Percentiles rank a stretch among this genome's conserved stretches.
Conservation (phyloP, 2,329 filamentous ascomycete genomes). For the Tolypocladium tropicale region DNA sequence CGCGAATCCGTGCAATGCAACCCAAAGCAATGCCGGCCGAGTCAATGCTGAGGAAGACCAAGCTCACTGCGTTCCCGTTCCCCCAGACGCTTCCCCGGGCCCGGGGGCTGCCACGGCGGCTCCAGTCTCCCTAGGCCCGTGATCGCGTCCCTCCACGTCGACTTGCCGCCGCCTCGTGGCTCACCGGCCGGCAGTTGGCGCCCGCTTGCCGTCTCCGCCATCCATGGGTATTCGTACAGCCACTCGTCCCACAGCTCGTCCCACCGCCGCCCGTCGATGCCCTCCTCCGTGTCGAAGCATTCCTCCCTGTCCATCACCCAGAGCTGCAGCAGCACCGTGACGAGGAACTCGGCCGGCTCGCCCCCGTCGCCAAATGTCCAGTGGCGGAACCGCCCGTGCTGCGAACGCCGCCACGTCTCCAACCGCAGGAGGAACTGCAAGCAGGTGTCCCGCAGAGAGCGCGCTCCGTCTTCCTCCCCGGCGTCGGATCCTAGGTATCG, state of each 20-base stretch:
- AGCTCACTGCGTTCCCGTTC: not conserved
- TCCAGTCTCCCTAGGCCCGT: not conserved
- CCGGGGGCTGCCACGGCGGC: not conserved
- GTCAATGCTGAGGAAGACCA: not conserved
- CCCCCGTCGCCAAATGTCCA: conserved; percentile 11
- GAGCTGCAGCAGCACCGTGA: not conserved
- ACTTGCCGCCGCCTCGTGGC: not conserved
- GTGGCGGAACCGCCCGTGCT: conserved; percentile 9
- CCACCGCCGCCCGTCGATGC: conserved; percentile 6
- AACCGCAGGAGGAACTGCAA: conserved; percentile 13
- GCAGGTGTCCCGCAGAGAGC: not conserved
- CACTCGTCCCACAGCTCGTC: conserved; percentile 18
- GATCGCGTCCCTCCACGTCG: not conserved
- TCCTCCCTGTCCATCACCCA: not conserved
- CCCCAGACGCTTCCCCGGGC: not conserved
- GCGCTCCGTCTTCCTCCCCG: not conserved
- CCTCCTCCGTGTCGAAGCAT: conserved; percentile 5
- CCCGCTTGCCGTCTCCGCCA: not conserved
- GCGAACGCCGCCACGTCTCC: conserved; percentile 13
- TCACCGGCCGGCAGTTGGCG: not conserved
- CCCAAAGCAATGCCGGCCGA: not conserved
- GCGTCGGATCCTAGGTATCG: not conserved
- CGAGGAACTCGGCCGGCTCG: conserved; percentile 11
- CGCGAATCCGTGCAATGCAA: not conserved
- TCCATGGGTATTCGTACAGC: conserved; percentile 6